Evolutionary conservation across 345 rosid genomes (phyloP), one percentile per base, ranked within the genome.

Genomic region (Syzygium aqueum): DNA sequence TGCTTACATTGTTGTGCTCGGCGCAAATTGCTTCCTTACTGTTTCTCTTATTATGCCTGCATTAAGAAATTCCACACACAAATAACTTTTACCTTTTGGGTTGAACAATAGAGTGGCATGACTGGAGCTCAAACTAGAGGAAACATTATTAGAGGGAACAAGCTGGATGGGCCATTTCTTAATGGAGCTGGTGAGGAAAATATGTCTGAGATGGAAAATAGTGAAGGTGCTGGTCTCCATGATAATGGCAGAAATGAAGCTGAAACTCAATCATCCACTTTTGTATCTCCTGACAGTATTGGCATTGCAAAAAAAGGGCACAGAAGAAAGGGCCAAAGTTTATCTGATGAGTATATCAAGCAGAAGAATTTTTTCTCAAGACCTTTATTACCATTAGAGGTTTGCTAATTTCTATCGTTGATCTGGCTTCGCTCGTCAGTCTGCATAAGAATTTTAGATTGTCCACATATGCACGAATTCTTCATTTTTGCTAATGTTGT

Each of bases 321-420:
- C 65, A 86, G 51, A 85, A 89, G 59, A 87, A 90, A 86, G 51
- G 83, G 77, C n/a, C 86, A 80, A 9, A 85, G 89, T 85, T 86
- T 84, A 85, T 85, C 89, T 87, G 84, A n/a, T 73, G 91, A 91
- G 78, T 93, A 86, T 86, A 50, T 28, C 51, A 91, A 90, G 85
- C 96, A 91, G 84, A 93, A 78, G 77, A 80, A 86, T 43, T 16
- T 13, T 67, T 87, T 89, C 51, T 90, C 91, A 51, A 89, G 94
- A 84, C 92, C 94, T 87, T 88, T 97, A 84, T 93, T 97, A 77
- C 98, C 98, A 30, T 91, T 93, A 56, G 95, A 95, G 95, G 99
- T 96, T 90, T 86, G 90, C 87, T 85, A 89, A 86, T 88, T 52
- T 78, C 85, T 30, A 43, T 84, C 57, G n/a, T 61, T 56, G 82